These are phyloP conservation scores for Melanogaster broomeanus DNA, from an alignment of 768 basidiomycete genomes.

Conservation along the genomic window DNA sequence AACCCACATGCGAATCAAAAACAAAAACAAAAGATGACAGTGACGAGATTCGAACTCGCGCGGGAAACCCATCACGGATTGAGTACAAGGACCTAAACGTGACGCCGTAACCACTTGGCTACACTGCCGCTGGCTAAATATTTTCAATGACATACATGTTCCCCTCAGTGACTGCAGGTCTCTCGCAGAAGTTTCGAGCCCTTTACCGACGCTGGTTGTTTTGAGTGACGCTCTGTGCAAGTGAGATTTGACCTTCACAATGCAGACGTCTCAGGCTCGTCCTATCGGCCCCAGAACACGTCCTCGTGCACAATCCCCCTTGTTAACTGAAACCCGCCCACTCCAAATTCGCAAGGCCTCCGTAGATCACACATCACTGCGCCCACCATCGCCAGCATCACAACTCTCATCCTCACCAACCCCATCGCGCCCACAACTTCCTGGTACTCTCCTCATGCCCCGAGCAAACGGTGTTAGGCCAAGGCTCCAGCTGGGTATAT, in stretches of 20 bases:
- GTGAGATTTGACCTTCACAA: conserved; percentile 18
- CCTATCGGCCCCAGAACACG: conserved; percentile 54
- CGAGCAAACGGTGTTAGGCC: conserved; percentile 31
- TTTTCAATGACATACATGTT: too few relatives aligned
- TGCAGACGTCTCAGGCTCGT: conserved; percentile 34
- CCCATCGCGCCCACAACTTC: conserved; percentile 33
- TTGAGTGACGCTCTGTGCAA: neutral
- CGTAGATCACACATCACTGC: conserved; percentile 27
- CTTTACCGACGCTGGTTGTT: conserved; percentile 9
- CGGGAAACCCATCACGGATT: conserved; percentile 59
- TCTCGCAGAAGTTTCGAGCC: neutral
- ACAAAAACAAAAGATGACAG: conserved; percentile 40
- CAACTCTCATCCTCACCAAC: conserved; percentile 29
- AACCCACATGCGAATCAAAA: too few relatives aligned
- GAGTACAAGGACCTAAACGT: conserved; percentile 47
- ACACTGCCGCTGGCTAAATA: conserved; percentile 43
- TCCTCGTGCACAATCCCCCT: conserved; percentile 45
- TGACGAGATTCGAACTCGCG: conserved; percentile 64
- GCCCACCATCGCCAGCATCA: conserved; percentile 31
- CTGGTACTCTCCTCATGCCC: conserved; percentile 24
- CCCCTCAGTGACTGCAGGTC: too few relatives aligned
- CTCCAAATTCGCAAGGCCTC: conserved; percentile 42
- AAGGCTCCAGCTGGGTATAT: conserved; percentile 38
- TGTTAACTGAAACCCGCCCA: conserved; percentile 38
- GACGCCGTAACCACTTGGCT: conserved; percentile 64